Conservation (phyloP, 179 eudicot genomes). For the Beta macrorhiza region DNA sequence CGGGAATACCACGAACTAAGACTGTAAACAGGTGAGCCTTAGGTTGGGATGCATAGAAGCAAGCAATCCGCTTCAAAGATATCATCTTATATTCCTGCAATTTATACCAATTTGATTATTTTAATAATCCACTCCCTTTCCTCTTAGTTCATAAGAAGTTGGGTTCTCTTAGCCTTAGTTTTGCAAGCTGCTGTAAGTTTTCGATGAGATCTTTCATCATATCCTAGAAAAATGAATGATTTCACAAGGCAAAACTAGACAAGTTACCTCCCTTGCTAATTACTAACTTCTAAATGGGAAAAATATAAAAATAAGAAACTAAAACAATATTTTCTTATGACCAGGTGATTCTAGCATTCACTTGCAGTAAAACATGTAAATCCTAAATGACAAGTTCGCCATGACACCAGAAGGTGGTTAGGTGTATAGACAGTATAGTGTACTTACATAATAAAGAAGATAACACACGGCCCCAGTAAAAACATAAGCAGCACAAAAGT, state of each 20-base stretch:
- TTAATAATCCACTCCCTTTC: neutral
- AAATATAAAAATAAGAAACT: neutral
- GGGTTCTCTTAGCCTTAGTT: neutral
- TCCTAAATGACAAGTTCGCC: neutral
- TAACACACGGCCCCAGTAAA: constrained; percentile 77
- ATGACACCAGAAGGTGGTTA: neutral
- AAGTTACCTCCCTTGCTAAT: neutral
- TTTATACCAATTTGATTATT: constrained; percentile 5
- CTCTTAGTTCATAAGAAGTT: neutral
- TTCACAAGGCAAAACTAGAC: neutral
- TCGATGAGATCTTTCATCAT: too few relatives aligned
- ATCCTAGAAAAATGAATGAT: too few relatives aligned
- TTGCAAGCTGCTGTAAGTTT: too few relatives aligned
- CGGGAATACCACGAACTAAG: constrained; percentile 72
- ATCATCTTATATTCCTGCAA: constrained; percentile 71
- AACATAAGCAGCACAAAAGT: constrained; percentile 60
- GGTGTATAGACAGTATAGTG: neutral
- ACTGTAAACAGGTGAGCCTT: constrained; percentile 66
- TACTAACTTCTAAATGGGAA: neutral
- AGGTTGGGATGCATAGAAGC: constrained; percentile 66
- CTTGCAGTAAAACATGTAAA: neutral
- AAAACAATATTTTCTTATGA: too few relatives aligned
- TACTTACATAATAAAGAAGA: constrained; percentile 75
- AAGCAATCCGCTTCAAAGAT: constrained; percentile 57
- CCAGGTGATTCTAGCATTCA: neutral